Percentiles rank a stretch among this genome's conserved stretches.
phyloP scores from a whole-genome alignment of 2,329 filamentous ascomycete species.

The Arachnomyces sp. region DNA sequence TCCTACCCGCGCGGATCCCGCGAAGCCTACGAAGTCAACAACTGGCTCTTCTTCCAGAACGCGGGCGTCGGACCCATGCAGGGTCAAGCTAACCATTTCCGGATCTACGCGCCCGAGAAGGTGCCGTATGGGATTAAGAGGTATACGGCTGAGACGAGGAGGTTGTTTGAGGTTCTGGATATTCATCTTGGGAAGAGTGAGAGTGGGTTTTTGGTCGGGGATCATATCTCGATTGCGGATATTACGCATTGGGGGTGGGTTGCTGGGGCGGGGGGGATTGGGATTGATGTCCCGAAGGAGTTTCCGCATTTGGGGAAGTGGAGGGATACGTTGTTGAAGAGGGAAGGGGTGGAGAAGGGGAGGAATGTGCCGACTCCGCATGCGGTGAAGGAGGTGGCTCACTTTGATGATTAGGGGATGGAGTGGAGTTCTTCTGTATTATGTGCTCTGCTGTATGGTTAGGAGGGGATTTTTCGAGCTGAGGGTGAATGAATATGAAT shows the following conservation, averaged over 20 bases:
- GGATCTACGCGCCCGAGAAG: constrained; percentile 69
- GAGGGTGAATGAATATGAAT: too few relatives aligned
- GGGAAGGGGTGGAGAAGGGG: constrained; percentile 67
- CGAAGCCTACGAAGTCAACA: constrained; percentile 72
- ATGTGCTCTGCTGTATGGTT: too few relatives aligned
- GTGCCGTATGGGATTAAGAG: constrained; percentile 76
- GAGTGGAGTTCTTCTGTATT: too few relatives aligned
- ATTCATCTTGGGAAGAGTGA: constrained; percentile 52
- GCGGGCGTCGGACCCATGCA: constrained; percentile 77
- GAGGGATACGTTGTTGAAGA: constrained; percentile 61
- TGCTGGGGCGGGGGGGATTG: constrained; percentile 49
- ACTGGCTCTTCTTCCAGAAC: constrained; percentile 73
- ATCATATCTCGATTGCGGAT: constrained; percentile 53
- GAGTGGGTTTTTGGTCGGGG: constrained; percentile 44
- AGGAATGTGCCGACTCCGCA: constrained; percentile 61
- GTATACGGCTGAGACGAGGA: constrained; percentile 75
- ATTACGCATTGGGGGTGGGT: constrained; percentile 78
- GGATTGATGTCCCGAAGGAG: constrained; percentile 57
- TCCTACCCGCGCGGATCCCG: constrained; percentile 64
- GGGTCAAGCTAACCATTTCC: constrained; percentile 76
- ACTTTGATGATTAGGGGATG: constrained; percentile 45
- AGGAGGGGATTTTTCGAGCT: too few relatives aligned
- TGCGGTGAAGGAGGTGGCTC: constrained; percentile 50
- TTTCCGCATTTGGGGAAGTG: constrained; percentile 71
- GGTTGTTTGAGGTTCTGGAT: constrained; percentile 71